Evolutionary conservation across 1,139 yeast species (phyloP).

Genomic region (Protomyces lactucae-debilis): DNA sequence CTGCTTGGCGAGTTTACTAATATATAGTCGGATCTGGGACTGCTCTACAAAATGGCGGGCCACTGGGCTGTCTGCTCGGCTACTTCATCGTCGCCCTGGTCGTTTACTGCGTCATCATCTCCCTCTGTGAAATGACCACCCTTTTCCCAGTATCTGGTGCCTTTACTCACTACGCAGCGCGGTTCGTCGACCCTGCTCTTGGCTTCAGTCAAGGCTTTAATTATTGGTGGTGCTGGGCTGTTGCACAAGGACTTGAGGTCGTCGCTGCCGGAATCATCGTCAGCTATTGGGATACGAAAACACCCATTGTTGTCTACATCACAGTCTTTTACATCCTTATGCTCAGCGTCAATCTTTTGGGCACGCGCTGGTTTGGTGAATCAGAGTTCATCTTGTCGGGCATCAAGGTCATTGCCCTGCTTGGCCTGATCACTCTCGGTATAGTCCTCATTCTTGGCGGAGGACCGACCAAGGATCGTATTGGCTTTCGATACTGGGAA

Average conservation of each 20-base stretch:
- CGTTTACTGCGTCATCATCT: slow-evolving; percentile 63
- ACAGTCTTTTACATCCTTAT: slow-evolving; percentile 39
- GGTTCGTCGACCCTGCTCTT: slow-evolving; percentile 40
- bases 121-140: slow-evolving; percentile 84
- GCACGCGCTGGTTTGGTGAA: slow-evolving; percentile 52
- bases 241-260: slow-evolving; percentile 42
- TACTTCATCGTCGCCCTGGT: slow-evolving; percentile 57
- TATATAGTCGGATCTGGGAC: slow-evolving; percentile 59
- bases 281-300: slow-evolving; percentile 37
- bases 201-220: slow-evolving; percentile 47
- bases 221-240: slow-evolving; percentile 42
- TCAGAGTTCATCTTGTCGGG: slow-evolving; percentile 62
- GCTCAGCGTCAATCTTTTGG: slow-evolving; percentile 39
- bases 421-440: slow-evolving; percentile 57
- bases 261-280: slow-evolving; percentile 42
- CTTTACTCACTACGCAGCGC: slow-evolving; percentile 30
- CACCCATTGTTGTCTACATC: slow-evolving; percentile 40
- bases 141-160: slow-evolving; percentile 44
- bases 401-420: slow-evolving; percentile 48
- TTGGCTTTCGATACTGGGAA: slow-evolving; percentile 64
- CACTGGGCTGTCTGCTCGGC: slow-evolving; percentile 56
- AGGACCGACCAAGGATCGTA: slow-evolving; percentile 42
- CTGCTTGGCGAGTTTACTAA: too few species aligned
- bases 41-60: slow-evolving; percentile 59
- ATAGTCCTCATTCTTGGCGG: slow-evolving; percentile 67